Evolutionary conservation across 371 early-diverging fungal species (phyloP), one percentile per base, ranked within the genome.

Genomic region (Rhizopus arrhizus): DNA sequence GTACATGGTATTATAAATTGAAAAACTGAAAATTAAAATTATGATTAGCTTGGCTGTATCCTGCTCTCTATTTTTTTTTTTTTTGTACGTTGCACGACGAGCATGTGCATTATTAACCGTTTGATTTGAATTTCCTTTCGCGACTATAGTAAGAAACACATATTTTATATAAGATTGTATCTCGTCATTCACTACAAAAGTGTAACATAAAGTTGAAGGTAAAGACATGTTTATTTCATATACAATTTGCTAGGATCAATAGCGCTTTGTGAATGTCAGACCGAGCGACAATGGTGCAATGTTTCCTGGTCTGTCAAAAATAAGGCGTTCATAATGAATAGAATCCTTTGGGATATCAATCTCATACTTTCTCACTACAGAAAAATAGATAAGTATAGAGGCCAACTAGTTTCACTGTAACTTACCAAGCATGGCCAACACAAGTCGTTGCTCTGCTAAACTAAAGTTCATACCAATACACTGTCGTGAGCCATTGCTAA

Each of bases 401-500:
- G 34, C 8, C 5, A 35, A 12, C 3, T 43, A 2, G n/a, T 43
- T 6, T 6, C 10, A 28, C 7, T 16, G 2, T 32, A 3, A 16
- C 57, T 45, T 66, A 69, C 69, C 48, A 16, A 85, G 50, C 73
- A 80, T 71, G 10, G 71, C 62, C 13, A 81, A 54, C 3, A 77
- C 33, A 9, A 85, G 61, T 10, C 80, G 70, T 56, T 80, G 82
- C 32, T 80, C 79, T 16, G 70, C 56, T 43, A 85, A 56, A 4
- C 77, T 70, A 52, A 78, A 75, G 50, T 74, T 75, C 73, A 73
- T 83, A 56, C 78, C 75, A 34, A 78, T 49, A 46, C 75, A 78
- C 16, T 62, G 60, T 9, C 73, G 62, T 11, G 56, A 38, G 28
- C 75, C 78, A 28, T 45, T 53, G 32, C 73, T 65, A 51, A 78